Base-by-base conservation (phyloP, 371 early-diverging fungal genomes). In the Batkoa obscura region DNA sequence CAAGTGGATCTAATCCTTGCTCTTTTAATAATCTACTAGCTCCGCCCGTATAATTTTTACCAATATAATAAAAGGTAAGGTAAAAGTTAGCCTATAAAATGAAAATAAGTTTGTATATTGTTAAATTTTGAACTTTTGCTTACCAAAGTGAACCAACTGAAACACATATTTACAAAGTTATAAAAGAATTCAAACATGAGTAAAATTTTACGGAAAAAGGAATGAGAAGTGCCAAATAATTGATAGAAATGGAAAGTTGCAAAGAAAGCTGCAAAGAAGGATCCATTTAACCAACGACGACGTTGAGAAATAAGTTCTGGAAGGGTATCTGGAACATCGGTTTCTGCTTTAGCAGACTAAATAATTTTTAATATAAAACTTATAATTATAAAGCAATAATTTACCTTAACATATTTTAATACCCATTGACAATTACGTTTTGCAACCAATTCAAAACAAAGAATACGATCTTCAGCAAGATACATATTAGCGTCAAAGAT, bases 71-170 rank as follows among this genome's bases (percentile, higher is more conserved):
- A 67, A 87, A 92, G 13, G 83, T 80, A 45, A 94, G 75, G 65
- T 86, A 83, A 59, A 80, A 78, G 61, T 81, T 81, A 38, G 75
- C 84, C 15, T 8, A 42, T 1, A 31, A 3, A 45, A 50, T 50
- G 39, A 8, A 31, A 15, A 17, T 36, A 6, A 42, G 46, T 15
- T 9, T n/a, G 3, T 13, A 47, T 55, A 13, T 17, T 43, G 3
- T 3, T 33, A 23, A 43, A 48, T 15, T n/a, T n/a, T n/a, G 12
- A 46, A 15, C 43, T 72, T 50, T 72, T 69, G 71, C 75, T 81
- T 69, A 80, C 83, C 64, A 88, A 63, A 2, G 80, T 71, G 56
- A 89, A 76, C 86, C 86, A 89, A 59, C 78, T 80, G 64, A 89
- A 87, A 0, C 82, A 59, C 58, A 88, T 68, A 45, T 66, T 79